Conservation (phyloP, 2,329 filamentous ascomycete genomes). For the Neurospora sp. region DNA sequence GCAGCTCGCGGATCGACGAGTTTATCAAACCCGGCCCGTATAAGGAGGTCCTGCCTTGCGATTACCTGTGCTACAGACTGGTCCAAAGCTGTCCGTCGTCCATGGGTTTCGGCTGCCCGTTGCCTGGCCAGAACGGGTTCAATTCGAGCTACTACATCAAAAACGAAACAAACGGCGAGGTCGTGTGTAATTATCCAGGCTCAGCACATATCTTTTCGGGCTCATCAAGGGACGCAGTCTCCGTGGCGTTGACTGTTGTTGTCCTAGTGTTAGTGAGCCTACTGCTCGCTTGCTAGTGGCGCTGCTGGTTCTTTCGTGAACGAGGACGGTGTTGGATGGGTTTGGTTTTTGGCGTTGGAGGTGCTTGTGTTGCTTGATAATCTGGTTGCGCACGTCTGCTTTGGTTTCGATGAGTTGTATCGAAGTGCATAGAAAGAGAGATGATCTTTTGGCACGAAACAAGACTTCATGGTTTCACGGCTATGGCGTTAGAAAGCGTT, state of each 20-base stretch:
- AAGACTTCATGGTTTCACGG: background rate
- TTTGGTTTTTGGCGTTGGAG: slow-evolving; percentile 1
- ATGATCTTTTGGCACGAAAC: background rate
- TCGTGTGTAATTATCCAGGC: slow-evolving; percentile 52
- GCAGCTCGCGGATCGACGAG: slow-evolving; percentile 64
- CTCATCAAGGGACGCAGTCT: slow-evolving; percentile 12
- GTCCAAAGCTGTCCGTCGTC: slow-evolving; percentile 74
- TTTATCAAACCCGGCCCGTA: slow-evolving; percentile 75
- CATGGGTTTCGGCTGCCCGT: slow-evolving; percentile 68
- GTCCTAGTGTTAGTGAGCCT: slow-evolving; percentile 1
- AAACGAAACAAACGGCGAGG: slow-evolving; percentile 11
- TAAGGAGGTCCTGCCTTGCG: slow-evolving; percentile 83
- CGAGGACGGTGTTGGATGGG: background rate
- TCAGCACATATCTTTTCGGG: slow-evolving; percentile 41
- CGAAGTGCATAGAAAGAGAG: background rate
- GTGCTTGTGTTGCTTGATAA: background rate
- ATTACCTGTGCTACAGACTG: slow-evolving; percentile 77
- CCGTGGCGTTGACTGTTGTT: slow-evolving; percentile 9
- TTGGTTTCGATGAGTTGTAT: background rate
- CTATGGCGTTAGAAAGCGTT: background rate
- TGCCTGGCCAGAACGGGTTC: slow-evolving; percentile 29
- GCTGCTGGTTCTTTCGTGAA: background rate
- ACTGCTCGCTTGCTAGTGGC: slow-evolving; percentile 3
- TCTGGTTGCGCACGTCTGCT: background rate
- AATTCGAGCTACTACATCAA: slow-evolving; percentile 34